These are phyloP conservation scores for Gryganskiella cystojenkinii DNA, from an alignment of 192 early-diverging fungal genomes.

Conservation along the genomic window DNA sequence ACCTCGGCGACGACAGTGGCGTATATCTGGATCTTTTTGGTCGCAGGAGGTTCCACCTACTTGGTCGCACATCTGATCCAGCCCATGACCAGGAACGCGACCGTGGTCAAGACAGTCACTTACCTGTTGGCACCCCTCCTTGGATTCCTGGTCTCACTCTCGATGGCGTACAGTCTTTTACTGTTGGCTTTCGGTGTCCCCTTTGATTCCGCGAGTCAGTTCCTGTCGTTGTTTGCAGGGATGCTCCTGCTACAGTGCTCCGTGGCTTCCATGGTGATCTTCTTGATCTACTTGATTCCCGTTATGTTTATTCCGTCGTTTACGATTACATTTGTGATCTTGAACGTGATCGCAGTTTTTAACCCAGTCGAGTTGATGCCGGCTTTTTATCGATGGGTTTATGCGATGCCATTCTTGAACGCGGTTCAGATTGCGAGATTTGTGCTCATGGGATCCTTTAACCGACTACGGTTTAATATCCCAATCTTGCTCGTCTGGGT, in stretches of 20 bases:
- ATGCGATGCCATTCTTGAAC: constrained; percentile 61
- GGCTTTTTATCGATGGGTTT: constrained; percentile 50
- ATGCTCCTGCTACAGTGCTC: constrained; percentile 40
- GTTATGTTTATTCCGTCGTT: constrained; percentile 37
- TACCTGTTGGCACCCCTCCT: constrained; percentile 17
- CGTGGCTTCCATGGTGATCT: constrained; percentile 39
- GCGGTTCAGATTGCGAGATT: constrained; percentile 52
- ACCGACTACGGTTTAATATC: constrained; percentile 45
- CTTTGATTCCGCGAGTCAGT: constrained; percentile 26
- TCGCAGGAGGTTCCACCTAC: constrained; percentile 46
- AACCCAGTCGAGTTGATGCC: constrained; percentile 52
- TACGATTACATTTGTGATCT: constrained; percentile 44
- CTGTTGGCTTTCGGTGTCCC: constrained; percentile 33
- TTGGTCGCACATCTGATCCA: constrained; percentile 41
- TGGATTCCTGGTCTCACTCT: constrained; percentile 16
- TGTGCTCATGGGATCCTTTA: constrained; percentile 58
- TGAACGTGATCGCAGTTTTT: constrained; percentile 54
- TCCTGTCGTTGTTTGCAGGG: constrained; percentile 36
- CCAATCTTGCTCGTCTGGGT: constrained; percentile 55
- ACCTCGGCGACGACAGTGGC: constrained; percentile 43
- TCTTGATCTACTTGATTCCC: constrained; percentile 42
- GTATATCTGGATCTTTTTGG: constrained; percentile 50
- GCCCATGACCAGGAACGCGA: constrained; percentile 20
- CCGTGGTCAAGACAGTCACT: constrained; percentile 17
- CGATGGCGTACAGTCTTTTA: constrained; percentile 27